Base-by-base conservation (phyloP, 371 early-diverging fungal species). In the Smittium culicis region DNA sequence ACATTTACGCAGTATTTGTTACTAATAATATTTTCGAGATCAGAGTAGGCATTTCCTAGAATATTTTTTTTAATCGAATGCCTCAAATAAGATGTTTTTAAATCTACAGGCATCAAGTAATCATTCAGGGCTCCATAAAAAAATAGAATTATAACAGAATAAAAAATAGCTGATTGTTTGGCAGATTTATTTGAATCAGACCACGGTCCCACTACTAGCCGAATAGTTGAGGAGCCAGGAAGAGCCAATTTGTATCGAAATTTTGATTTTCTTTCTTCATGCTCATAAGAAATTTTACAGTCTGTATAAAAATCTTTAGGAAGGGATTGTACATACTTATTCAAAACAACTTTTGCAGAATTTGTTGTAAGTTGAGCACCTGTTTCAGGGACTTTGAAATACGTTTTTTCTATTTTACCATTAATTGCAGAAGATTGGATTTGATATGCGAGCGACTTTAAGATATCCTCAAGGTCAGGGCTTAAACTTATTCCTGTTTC, bases 101-200 rank as follows among this genome's bases (percentile, higher is more conserved):
- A 67, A 35, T 66, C 29, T 3, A 71, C 64, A 0, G 92, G 92
- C 27, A 86, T 60, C 27, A 95, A 76, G 56, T 86, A 80, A 34
- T 92, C 88, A 70, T 89, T 83, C 32, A 94, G 75, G 0, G 85
- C 89, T 1, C 87, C 84, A 0, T 77, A 54, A 27, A 69, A 68
- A 55, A 88, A 84, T 8, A 95, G 78, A 61, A 79, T 72, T 60
- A 83, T 81, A 62, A 88, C 83, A 0, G 86, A 81, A 35, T 88
- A 82, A 45, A 90, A 81, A 0, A 90, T 87, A 0, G 86, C 90
- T 1, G 82, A 71, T 17, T 86, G 83, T 70, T 84, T 89, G 2
- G 96, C 93, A 45, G 78, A 72, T 25, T 59, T 70, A 64, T 87
- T 88, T 35, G 82, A 82, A 2, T 77, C 72, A 45, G 83, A 74